Conservation (phyloP, 1,284 basidiomycete species). For the Erythrobasidium hasegawianum region DNA sequence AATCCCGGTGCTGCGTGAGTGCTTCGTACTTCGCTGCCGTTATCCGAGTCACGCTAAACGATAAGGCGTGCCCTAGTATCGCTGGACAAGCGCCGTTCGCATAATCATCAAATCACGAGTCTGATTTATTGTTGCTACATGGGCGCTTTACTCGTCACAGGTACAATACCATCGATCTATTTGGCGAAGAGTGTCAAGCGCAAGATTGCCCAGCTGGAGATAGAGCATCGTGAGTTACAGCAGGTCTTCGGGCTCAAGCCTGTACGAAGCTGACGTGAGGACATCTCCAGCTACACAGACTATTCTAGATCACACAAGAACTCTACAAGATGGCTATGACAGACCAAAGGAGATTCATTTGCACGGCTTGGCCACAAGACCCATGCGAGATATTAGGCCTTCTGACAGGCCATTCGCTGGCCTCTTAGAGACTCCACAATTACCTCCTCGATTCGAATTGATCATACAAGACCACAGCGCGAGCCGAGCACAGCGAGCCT, state of each 20-base stretch:
- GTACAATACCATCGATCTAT: slow-evolving; percentile 3
- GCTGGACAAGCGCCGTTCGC: neutral
- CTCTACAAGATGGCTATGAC: neutral
- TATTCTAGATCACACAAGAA: neutral
- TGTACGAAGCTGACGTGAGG: neutral
- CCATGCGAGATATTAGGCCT: too few relatives aligned
- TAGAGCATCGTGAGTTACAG: neutral
- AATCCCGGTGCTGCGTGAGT: slow-evolving; percentile 4
- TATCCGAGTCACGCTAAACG: too few relatives aligned
- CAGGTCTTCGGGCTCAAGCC: neutral
- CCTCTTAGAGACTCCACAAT: slow-evolving; percentile 7
- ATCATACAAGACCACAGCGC: slow-evolving; percentile 4
- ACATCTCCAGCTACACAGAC: neutral
- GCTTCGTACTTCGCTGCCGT: too few relatives aligned
- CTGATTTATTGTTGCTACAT: neutral
- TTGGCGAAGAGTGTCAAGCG: slow-evolving; percentile 2
- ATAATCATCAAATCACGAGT: neutral
- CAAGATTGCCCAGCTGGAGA: slow-evolving; percentile 19
- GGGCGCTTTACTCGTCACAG: slow-evolving; percentile 4
- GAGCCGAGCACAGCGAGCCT: neutral
- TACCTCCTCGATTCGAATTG: slow-evolving; percentile 4
- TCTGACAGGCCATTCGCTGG: slow-evolving; percentile 19
- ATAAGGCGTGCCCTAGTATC: too few relatives aligned
- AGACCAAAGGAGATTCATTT: neutral
- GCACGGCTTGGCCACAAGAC: too few relatives aligned